Evolutionary conservation across 176 grass and related monocot genomes (phyloP).

Genomic region (Microstegium vimineum): DNA sequence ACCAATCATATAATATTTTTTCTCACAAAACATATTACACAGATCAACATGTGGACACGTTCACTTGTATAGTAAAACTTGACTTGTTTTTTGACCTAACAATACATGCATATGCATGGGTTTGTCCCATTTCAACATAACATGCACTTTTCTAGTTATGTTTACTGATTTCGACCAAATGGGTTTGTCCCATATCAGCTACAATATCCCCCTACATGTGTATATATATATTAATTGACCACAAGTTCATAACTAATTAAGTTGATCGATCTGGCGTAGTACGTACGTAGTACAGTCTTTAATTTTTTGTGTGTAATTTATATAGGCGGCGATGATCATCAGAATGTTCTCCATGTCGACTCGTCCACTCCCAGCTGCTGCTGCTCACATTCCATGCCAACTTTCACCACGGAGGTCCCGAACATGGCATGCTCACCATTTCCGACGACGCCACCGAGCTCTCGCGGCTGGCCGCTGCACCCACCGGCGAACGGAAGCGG

Average conservation of each 20-base stretch:
- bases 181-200: neutral
- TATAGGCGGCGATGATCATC: neutral
- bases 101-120: too few relatives aligned
- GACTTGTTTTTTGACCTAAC: neutral
- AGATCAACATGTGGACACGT: neutral
- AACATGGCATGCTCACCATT: slow-evolving; percentile 29
- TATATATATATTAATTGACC: neutral
- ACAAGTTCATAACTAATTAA: neutral
- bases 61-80: neutral
- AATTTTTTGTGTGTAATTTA: neutral
- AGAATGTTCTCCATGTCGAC: slow-evolving; percentile 62
- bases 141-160: neutral
- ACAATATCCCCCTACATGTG: neutral
- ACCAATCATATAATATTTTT: neutral
- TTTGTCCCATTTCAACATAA: slow-evolving; percentile 1
- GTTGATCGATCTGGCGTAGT: neutral
- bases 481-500: slow-evolving; percentile 38
- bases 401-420: slow-evolving; percentile 29
- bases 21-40: neutral
- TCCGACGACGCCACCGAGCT: slow-evolving; percentile 14
- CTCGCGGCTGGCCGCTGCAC: slow-evolving; percentile 28
- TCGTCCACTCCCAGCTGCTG: slow-evolving; percentile 50
- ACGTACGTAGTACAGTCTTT: neutral
- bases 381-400: slow-evolving; percentile 46
- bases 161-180: neutral